These are phyloP conservation scores for Miamiensis avidus DNA, from an alignment of 169 alveolate genomes.

Conservation along the genomic window DNA sequence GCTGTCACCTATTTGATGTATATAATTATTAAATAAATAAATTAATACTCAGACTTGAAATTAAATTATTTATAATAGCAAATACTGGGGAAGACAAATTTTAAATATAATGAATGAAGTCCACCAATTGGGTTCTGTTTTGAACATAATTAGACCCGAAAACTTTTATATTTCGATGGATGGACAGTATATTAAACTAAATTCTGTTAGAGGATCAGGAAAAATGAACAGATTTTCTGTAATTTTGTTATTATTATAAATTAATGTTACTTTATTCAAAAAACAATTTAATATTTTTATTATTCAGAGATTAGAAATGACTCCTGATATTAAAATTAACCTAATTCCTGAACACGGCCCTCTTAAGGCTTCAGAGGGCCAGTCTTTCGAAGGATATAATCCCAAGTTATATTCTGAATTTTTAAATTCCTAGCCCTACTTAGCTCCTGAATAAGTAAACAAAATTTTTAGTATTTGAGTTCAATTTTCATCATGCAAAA, in stretches of 20 bases:
- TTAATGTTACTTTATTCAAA: too few relatives aligned
- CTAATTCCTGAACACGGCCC: slow-evolving; percentile 4
- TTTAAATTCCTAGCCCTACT: slow-evolving; percentile 1
- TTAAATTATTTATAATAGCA: background rate
- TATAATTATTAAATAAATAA: too few relatives aligned
- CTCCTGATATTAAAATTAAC: slow-evolving; percentile 11
- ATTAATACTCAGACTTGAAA: background rate
- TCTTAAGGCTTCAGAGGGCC: background rate
- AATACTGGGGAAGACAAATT: slow-evolving; percentile 13
- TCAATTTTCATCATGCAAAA: too few relatives aligned
- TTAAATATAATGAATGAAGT: slow-evolving; percentile 1
- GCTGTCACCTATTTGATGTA: slow-evolving; percentile 1
- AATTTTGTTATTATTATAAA: too few relatives aligned
- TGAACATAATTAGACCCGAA: slow-evolving; percentile 23
- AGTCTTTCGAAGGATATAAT: background rate
- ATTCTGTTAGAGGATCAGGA: slow-evolving; percentile 7
- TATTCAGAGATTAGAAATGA: background rate
- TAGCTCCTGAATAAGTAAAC: slow-evolving; percentile 23
- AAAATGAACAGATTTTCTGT: slow-evolving; percentile 6
- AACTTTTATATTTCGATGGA: slow-evolving; percentile 1
- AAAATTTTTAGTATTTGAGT: too few relatives aligned
- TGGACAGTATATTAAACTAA: slow-evolving; percentile 7
- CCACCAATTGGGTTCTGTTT: background rate
- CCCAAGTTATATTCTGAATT: background rate
- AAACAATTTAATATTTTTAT: too few relatives aligned